Base-by-base conservation (phyloP, 78 protist species). In the Tieghemostelium lacteum region DNA sequence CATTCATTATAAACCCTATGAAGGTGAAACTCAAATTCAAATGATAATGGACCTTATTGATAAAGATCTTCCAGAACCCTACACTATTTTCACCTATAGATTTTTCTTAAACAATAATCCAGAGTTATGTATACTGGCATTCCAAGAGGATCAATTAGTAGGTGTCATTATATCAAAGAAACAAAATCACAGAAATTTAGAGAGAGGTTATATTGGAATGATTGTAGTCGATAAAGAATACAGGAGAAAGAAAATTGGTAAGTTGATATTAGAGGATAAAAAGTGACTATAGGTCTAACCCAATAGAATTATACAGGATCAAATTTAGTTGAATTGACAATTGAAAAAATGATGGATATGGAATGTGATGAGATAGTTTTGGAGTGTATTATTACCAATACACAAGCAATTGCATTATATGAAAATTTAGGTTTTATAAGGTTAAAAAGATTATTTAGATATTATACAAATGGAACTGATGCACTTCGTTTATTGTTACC, bases 11-110 rank as follows among this genome's bases (percentile, higher is more conserved):
- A 50, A 26, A 58, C 60, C 26, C 28, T 88, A 88, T 52, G 36
- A 45, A 54, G 89, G 94, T 36, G 96, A 94, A 37, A n/a, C 65
- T 24, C 86, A 86, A 45, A 74, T 96, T 60, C 76, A 66, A 29
- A 83, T 39, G 2, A 62, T 96, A 50, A 87, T 92, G 40, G 26
- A 17, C 1, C 58, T 97, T 45, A 95, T 96, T n/a, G 88, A 80
- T 3, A 26, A 33, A 24, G 97, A 95, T 26, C 94, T 98, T 12
- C 87, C 96, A 19, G 99, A 98, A 93, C 99, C 99, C 20, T 98
- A 98, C 88, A 69, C 96, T 20, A 74, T 97, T 67, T 98, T 93
- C 55, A 98, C 99, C 0, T 98, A 97, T 75, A 61, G 98, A n/a
- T 97, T 95, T 71, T 98, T 98, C 66, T 33, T 97, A 66, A 49